phyloP scores from a whole-genome alignment of 495 filamentous ascomycete genomes.

The Podospora appendiculata region DNA sequence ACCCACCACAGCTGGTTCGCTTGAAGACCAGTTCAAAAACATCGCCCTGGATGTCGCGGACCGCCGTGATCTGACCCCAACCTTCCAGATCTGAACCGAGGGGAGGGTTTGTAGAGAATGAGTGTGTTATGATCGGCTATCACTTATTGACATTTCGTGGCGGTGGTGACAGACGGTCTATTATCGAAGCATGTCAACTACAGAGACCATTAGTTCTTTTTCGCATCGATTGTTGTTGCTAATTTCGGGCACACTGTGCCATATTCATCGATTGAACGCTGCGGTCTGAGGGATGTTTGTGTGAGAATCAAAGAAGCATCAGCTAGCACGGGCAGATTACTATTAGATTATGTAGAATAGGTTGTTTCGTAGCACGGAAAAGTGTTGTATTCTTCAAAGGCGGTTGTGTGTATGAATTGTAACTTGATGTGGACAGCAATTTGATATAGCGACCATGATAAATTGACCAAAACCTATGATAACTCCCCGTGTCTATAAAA shows the following conservation, averaged over 20 bases:
- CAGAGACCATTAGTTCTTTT: neutral
- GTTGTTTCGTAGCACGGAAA: constrained; percentile 11
- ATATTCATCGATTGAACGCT: neutral
- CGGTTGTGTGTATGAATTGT: neutral
- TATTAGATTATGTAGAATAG: constrained; percentile 21
- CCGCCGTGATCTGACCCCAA: constrained; percentile 4
- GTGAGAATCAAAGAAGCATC: constrained; percentile 1
- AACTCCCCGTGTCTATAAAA: neutral
- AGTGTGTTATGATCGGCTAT: too few species aligned
- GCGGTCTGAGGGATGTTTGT: neutral
- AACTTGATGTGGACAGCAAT: neutral
- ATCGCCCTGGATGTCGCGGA: constrained; percentile 10
- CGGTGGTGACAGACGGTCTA: neutral
- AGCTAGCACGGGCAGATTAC: constrained; percentile 17
- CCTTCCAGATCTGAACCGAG: constrained; percentile 7
- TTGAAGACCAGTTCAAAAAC: constrained; percentile 23
- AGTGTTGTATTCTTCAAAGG: neutral
- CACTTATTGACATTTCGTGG: too few species aligned
- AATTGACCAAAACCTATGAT: neutral
- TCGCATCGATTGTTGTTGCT: neutral
- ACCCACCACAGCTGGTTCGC: constrained; percentile 15
- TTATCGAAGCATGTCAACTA: neutral
- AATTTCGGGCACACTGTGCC: neutral
- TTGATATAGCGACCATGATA: neutral
- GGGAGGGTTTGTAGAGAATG: too few species aligned